A percentile compares a stretch with the other conserved stretches of the same genome.
These are phyloP conservation scores for Erythrophleum ivorense DNA, from an alignment of 331 rosid genomes.

Conservation along the genomic window DNA sequence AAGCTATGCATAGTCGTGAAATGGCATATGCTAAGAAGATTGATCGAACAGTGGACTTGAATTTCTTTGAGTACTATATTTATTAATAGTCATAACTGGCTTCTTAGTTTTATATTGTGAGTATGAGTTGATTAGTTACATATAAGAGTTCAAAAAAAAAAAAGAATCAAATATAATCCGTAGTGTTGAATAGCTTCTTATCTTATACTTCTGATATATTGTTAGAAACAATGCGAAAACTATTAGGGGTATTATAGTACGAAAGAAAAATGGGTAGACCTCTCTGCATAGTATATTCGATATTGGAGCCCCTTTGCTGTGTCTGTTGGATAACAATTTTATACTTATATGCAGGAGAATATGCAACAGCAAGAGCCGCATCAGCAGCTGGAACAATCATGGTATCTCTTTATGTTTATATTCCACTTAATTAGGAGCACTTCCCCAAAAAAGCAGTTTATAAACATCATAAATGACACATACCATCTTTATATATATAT, in stretches of 20 bases:
- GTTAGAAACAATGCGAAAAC: no score
- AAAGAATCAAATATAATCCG: not conserved
- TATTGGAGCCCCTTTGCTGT: no score
- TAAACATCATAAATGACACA: not conserved
- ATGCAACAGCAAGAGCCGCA: slow-evolving; percentile 93
- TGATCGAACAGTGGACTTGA: not conserved
- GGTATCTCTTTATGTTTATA: slow-evolving; percentile 49
- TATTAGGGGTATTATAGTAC: no score
- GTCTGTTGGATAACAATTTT: slow-evolving; percentile 36
- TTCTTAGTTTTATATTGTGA: not conserved
- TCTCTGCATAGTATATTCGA: no score
- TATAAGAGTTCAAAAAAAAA: not conserved
- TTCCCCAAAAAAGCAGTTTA: not conserved
- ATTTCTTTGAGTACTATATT: not conserved
- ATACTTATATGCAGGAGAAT: slow-evolving; percentile 62
- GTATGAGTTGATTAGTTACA: not conserved
- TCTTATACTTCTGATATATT: not conserved
- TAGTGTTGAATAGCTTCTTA: slow-evolving; percentile 15
- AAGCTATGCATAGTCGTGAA: not conserved
- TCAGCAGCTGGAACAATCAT: slow-evolving; percentile 83
- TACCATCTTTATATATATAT: no score
- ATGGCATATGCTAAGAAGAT: not conserved
- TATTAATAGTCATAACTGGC: not conserved
- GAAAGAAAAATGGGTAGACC: no score
- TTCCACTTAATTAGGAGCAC: not conserved